Base-by-base conservation (phyloP, 148 eudicot genomes). In the Rhododendron ferrugineum region DNA sequence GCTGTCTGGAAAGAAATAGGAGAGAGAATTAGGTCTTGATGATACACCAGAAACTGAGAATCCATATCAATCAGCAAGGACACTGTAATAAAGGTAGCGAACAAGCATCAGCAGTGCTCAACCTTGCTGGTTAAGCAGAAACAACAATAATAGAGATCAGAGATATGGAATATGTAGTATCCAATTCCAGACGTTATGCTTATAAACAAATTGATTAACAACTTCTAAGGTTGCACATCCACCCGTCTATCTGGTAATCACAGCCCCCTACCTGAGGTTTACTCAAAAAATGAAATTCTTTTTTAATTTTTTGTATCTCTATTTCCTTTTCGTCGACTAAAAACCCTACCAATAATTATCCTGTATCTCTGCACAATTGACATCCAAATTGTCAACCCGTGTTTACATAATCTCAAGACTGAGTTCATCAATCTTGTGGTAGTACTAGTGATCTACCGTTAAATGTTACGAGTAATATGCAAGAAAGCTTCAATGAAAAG, bases 1-100 rank as follows among this genome's bases (percentile, higher is more conserved):
- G 99, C 99, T 73, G 99, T 97, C 98, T 97, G 92, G n/a, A 89
- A 83, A 89, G 80, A 64, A 88, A 15, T 20, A 60, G 49, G 83
- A 82, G 72, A 72, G 64, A 84, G 60, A 85, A 28, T 80, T 52
- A 36, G 64, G 58, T 47, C 81, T 13, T n/a, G 34, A 85, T 30
- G 8, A n/a, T 5, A 5, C 6, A 15, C 16, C 49, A 18, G 37
- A 36, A 15, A 73, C 60, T 44, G 16, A 37, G 23, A 76, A 73
- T 34, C 37, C 32, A 26, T 30, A 62, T 40, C 40, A 62, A 72
- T 50, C 60, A 15, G 37, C 44, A 64, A 60, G 36, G 66, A 34
- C 52, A 85, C 15, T 22, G 20, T 81, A 81, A 60, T 36, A 34
- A 11, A 20, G 28, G 46, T 30, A 54, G 30, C 11, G 44, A 80